Base-by-base conservation (phyloP, 495 filamentous ascomycete species). In the Tuber microsphaerosporum region DNA sequence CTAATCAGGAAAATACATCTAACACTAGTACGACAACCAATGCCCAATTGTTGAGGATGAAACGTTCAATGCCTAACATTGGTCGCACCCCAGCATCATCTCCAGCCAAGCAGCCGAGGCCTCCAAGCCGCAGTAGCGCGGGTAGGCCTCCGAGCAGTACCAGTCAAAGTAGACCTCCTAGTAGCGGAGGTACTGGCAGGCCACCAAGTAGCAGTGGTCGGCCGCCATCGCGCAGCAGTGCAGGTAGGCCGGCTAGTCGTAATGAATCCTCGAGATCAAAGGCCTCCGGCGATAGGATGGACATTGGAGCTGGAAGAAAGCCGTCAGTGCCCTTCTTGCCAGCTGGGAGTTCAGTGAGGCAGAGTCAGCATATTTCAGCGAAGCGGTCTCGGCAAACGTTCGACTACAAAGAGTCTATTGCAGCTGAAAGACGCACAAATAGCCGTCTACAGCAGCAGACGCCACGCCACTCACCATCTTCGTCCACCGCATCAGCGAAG, bases 61-160 rank as follows among this genome's bases (percentile, higher is more conserved):
- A 98, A 85, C 89, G 94, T 71, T 98, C 96, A 10, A 88, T 96
- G 84, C 93, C 95, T 39, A 89, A 88, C 39, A 91, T 97, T 85
- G 76, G 75, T n/a, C 75, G 77, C 71, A 74, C 77, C 65, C 72
- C 78, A 37, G 71, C 73, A 14, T 88, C 92, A 71, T 72, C 79
- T 84, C 44, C 82, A 82, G 41, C 86, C 37, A 79, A 71, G 26
- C 72, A 85, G 43, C 75, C 76, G 65, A 75, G 80, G 42, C 81
- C 80, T n/a, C 80, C 76, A 14, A 82, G 80, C 48, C 81, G 80
- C 51, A 82, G 79, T 22, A 80, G 80, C 42, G 80, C 74, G 9
- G 80, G 80, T 17, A 79, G 80, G 42, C 80, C 80, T 22, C 75
- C 80, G 31, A 82, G 80, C 61, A 81, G 80, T 72, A 81, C 71